Percentiles rank a stretch among this genome's conserved stretches.
These are phyloP conservation scores for Eruca vesicaria DNA, from an alignment of 441 rosid species.

Conservation along the genomic window DNA sequence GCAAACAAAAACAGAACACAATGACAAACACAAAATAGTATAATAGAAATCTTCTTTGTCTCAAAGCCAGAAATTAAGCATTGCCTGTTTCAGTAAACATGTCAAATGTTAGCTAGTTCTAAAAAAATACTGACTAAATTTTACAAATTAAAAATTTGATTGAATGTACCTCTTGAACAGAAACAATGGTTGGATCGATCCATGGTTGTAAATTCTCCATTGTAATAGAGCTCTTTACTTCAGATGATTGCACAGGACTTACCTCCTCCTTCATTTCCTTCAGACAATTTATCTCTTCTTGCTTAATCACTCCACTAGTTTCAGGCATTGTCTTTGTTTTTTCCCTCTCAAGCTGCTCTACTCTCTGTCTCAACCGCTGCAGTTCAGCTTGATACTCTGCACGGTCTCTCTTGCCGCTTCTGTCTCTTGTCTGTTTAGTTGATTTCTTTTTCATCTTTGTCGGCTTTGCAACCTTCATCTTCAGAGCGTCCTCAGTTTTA, in stretches of 20 bases:
- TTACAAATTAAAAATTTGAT: background rate
- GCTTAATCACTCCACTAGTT: constrained; percentile 38
- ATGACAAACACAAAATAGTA: background rate
- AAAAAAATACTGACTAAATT: background rate
- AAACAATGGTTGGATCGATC: constrained; percentile 41
- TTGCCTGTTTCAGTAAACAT: constrained; percentile 57
- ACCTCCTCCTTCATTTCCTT: constrained; percentile 51
- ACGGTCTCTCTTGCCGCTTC: constrained; percentile 40
- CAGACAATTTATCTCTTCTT: constrained; percentile 44
- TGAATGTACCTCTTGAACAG: constrained; percentile 58
- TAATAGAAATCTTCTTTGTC: background rate
- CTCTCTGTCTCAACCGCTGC: constrained; percentile 49
- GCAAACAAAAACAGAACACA: constrained; percentile 21
- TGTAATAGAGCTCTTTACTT: constrained; percentile 39
- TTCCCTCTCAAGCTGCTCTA: constrained; percentile 61
- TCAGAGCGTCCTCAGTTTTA: constrained; percentile 37
- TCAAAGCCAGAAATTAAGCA: constrained; percentile 82
- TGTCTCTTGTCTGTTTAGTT: constrained; percentile 37
- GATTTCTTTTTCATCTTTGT: constrained; percentile 33
- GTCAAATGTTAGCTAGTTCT: background rate
- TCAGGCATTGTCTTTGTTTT: constrained; percentile 38
- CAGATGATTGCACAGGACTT: constrained; percentile 42
- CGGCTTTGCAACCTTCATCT: constrained; percentile 32
- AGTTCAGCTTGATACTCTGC: constrained; percentile 42
- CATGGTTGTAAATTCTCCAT: constrained; percentile 25